phyloP scores from a whole-genome alignment of 495 filamentous ascomycete species.

The Penicillium odoratum region DNA sequence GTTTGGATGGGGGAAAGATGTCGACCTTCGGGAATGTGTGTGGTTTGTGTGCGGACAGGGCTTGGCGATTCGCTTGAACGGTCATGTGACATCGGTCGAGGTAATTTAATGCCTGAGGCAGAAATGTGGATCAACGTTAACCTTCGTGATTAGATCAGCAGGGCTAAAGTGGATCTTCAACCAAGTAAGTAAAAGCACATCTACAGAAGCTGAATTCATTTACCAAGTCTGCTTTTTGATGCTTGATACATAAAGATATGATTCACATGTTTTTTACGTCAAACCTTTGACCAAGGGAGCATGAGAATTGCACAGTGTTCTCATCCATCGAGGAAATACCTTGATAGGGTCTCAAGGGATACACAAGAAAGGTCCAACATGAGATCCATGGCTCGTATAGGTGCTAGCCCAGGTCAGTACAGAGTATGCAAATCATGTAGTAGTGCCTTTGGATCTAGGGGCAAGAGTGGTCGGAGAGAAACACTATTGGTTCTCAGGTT shows the following conservation, averaged over 20 bases:
- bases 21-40: constrained; percentile 37
- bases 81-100: constrained; percentile 38
- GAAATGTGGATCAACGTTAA: neutral
- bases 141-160: neutral
- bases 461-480: neutral
- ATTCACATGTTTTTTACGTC: too few species aligned
- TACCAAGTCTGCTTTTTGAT: neutral
- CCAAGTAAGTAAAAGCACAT: too few species aligned
- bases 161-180: neutral
- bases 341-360: neutral
- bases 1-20: constrained; percentile 43
- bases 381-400: neutral
- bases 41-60: constrained; percentile 49
- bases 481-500: constrained; percentile 1
- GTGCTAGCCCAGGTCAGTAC: neutral
- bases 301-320: neutral
- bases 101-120: neutral
- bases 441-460: neutral
- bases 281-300: neutral
- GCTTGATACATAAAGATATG: too few species aligned
- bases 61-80: constrained; percentile 41
- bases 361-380: neutral
- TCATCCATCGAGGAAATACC: neutral
- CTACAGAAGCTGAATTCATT: neutral
- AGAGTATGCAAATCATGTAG: neutral